Percentiles rank a stretch among this genome's conserved stretches.
phyloP scores from a whole-genome alignment of 305 asterid species.

The Ilex paraguariensis region DNA sequence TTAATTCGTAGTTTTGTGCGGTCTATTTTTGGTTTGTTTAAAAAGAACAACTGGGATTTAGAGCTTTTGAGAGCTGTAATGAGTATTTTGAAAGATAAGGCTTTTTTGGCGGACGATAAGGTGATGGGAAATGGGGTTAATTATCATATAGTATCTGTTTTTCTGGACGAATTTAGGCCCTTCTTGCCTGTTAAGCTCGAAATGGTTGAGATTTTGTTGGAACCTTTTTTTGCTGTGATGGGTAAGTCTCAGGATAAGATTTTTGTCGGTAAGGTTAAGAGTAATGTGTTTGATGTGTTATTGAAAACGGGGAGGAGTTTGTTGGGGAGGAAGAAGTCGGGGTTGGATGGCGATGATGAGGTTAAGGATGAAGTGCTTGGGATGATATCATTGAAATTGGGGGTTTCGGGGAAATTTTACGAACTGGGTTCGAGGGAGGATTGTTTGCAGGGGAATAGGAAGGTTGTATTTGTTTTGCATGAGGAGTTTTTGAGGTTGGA shows the following conservation, averaged over 20 bases:
- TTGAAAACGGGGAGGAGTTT: slow-evolving; percentile 43
- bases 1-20: slow-evolving; percentile 57
- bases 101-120: slow-evolving; percentile 62
- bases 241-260: slow-evolving; percentile 52
- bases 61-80: slow-evolving; percentile 39
- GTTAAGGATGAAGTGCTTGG: slow-evolving; percentile 51
- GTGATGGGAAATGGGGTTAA: slow-evolving; percentile 75
- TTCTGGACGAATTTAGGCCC: slow-evolving; percentile 69
- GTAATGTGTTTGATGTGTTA: slow-evolving; percentile 63
- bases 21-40: not conserved
- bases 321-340: slow-evolving; percentile 40
- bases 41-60: not conserved
- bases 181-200: slow-evolving; percentile 57
- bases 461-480: slow-evolving; percentile 60
- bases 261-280: slow-evolving; percentile 78
- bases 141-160: slow-evolving; percentile 79
- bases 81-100: slow-evolving; percentile 49
- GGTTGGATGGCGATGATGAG: slow-evolving; percentile 33
- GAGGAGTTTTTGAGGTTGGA: slow-evolving; percentile 80
- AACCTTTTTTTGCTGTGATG: slow-evolving; percentile 55
- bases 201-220: slow-evolving; percentile 47
- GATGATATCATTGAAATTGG: slow-evolving; percentile 60
- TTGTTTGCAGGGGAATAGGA: slow-evolving; percentile 83
- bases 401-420: slow-evolving; percentile 48
- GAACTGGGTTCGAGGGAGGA: slow-evolving; percentile 59